phyloP scores from a whole-genome alignment of 176 grass and related monocot species.

The Carex scoparia region DNA sequence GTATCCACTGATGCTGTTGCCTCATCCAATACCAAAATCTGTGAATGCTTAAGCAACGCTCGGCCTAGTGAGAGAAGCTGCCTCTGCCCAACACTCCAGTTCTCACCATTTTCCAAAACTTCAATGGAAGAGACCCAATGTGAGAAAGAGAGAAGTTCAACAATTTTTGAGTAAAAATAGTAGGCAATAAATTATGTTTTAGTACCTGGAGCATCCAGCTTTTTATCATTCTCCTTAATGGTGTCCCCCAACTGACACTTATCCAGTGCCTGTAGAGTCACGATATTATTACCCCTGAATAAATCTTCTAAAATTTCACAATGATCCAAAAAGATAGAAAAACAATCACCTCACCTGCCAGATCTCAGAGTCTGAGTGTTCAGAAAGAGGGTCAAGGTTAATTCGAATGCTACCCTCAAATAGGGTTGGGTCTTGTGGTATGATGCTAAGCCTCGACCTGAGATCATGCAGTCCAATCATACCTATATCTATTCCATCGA shows the following conservation, averaged over 20 bases:
- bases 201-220: slow-evolving; percentile 77
- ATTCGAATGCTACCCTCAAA: slow-evolving; percentile 93
- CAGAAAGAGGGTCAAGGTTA: slow-evolving; percentile 92
- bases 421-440: slow-evolving; percentile 91
- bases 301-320: slow-evolving; percentile 4
- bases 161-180: background rate
- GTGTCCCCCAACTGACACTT: slow-evolving; percentile 95
- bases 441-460: slow-evolving; percentile 79
- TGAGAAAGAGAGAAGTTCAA: slow-evolving; percentile 4
- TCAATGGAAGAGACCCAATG: slow-evolving; percentile 20
- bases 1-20: slow-evolving; percentile 97
- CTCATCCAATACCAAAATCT: slow-evolving; percentile 94
- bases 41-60: slow-evolving; percentile 82
- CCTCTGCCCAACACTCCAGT: slow-evolving; percentile 98
- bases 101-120: slow-evolving; percentile 96
- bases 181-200: background rate
- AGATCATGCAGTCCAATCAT: slow-evolving; percentile 91
- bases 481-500: slow-evolving; percentile 71
- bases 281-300: background rate
- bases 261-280: slow-evolving; percentile 62
- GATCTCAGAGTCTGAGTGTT: slow-evolving; percentile 66
- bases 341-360: slow-evolving; percentile 56
- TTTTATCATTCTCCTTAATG: slow-evolving; percentile 61
- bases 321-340: background rate
- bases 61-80: slow-evolving; percentile 91